Percentiles rank a stretch among this genome's conserved stretches.
Conservation (phyloP, 495 filamentous ascomycete genomes). For the Aspergillus asperescens region DNA sequence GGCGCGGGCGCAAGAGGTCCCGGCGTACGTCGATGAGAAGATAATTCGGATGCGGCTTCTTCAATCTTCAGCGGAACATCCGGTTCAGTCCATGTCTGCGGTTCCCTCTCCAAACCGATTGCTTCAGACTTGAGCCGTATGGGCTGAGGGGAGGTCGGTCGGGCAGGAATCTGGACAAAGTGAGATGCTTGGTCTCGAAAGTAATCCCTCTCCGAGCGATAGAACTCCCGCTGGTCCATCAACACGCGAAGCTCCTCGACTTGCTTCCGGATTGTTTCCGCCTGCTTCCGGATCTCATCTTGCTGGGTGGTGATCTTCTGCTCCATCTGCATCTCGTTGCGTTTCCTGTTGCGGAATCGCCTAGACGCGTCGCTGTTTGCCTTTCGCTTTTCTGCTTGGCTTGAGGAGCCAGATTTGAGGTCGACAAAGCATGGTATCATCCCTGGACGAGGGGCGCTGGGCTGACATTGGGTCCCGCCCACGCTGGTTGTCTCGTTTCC, state of each 20-base stretch:
- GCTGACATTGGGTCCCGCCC: slow-evolving; percentile 37
- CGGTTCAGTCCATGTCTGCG: slow-evolving; percentile 7
- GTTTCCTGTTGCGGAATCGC: slow-evolving; percentile 83
- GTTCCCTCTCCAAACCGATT: slow-evolving; percentile 1
- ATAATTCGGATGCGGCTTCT: slow-evolving; percentile 5
- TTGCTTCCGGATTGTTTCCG: slow-evolving; percentile 50
- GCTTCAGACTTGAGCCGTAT: slow-evolving; percentile 11
- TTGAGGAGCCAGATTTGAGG: slow-evolving; percentile 74
- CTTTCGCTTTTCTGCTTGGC: slow-evolving; percentile 84
- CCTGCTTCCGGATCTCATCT: slow-evolving; percentile 52
- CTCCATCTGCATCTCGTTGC: slow-evolving; percentile 75
- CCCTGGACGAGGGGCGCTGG: slow-evolving; percentile 31
- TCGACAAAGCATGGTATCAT: slow-evolving; percentile 62
- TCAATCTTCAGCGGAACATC: slow-evolving; percentile 4
- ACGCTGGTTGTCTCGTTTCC: slow-evolving; percentile 33
- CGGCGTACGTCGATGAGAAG: neutral
- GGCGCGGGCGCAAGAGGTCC: neutral
- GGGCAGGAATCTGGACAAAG: slow-evolving; percentile 41
- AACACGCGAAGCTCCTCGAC: slow-evolving; percentile 54
- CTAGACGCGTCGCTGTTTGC: slow-evolving; percentile 91
- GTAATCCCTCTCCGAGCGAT: slow-evolving; percentile 57
- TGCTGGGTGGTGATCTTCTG: slow-evolving; percentile 53
- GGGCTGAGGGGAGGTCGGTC: slow-evolving; percentile 39
- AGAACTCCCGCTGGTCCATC: slow-evolving; percentile 49
- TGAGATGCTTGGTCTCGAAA: slow-evolving; percentile 58